Evolutionary conservation across 345 rosid genomes (phyloP), one percentile per base, ranked within the genome.

Genomic region (Euclidium syriacum): DNA sequence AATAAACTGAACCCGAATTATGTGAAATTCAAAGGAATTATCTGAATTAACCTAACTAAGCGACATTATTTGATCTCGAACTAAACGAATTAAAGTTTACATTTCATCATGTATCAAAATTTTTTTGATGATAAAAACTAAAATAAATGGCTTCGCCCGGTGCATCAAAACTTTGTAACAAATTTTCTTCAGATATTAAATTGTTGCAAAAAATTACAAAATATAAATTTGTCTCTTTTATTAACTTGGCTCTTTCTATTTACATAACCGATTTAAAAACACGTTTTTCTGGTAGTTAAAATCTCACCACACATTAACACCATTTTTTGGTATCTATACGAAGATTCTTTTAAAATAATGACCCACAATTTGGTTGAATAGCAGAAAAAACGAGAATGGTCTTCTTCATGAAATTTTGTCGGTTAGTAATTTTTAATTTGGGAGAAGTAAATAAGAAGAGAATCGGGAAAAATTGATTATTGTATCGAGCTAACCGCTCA

Each of bases 391-490:
- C 41, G 18, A 58, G 58, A 12, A 22, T 8, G 42, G 26, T 48
- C 3, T 18, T 6, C 1, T 4, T 2, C 2, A 7, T 4, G n/a
- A 20, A 59, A 30, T 0, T 30, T 33, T 68, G 73, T 61, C 74
- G 74, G 74, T 70, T 70, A 46, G 68, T 53, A 46, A 43, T 4
- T 30, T 9, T 25, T 10, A 10, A 9, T 3, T 9, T 12, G 4
- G 1, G 15, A n/a, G n/a, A n/a, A n/a, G n/a, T n/a, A n/a, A n/a
- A n/a, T n/a, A n/a, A n/a, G n/a, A n/a, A n/a, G 18, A 20, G 18
- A 29, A 35, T 35, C 0, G 0, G 8, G 33, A 16, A 30, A 38
- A 27, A 51, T 2, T 10, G 5, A 29, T 32, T 10, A 19, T 54
- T 54, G 9, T 3, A 25, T 3, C 17, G 11, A 44, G 43, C 46